phyloP scores from a whole-genome alignment of 257 asterid genomes.

The Solanum sitiens region DNA sequence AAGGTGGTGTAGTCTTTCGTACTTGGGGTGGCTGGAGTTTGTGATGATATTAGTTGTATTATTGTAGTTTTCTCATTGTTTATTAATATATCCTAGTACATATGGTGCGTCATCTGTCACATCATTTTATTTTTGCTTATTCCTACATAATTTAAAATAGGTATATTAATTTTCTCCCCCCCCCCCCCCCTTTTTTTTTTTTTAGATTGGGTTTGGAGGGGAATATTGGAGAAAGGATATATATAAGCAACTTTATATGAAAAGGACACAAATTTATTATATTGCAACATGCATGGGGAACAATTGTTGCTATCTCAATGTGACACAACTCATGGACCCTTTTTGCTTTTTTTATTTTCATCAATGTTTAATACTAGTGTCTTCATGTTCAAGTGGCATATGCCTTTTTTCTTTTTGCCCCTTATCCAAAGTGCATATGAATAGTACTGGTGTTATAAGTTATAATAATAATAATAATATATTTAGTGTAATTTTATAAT shows the following conservation, averaged over 20 bases:
- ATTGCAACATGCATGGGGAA: constrained; percentile 1
- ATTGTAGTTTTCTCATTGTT: neutral
- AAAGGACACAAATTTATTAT: neutral
- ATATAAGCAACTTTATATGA: neutral
- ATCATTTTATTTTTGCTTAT: too few species aligned
- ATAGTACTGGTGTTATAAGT: neutral
- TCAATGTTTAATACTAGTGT: neutral
- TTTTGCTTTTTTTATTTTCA: neutral
- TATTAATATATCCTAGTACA: neutral
- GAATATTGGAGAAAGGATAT: neutral
- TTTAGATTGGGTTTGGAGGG: neutral
- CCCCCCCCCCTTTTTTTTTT: too few species aligned
- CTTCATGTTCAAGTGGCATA: neutral
- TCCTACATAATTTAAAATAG: neutral
- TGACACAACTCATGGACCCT: neutral
- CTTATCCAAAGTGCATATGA: neutral
- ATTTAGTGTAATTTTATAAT: neutral
- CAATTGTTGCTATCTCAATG: neutral
- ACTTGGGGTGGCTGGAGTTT: neutral
- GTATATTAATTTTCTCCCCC: too few species aligned
- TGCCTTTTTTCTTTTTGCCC: neutral
- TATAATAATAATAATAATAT: neutral
- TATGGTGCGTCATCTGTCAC: neutral
- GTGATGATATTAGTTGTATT: neutral
- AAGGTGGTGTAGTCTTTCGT: neutral